Base-by-base conservation (phyloP, 371 early-diverging fungal species). In the Circinella minor region DNA sequence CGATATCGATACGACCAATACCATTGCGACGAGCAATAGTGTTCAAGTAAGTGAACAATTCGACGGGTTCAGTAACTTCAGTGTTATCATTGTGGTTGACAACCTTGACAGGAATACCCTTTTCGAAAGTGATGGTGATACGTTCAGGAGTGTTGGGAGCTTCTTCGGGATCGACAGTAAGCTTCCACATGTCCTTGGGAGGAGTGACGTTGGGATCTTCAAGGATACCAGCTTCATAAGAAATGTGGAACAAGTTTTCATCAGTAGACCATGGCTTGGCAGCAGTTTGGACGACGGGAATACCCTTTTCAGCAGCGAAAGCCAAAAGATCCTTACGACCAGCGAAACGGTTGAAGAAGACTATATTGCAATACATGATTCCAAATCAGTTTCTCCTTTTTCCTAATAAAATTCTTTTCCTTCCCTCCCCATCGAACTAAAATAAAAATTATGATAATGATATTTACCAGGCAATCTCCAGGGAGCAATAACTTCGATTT, bases 181-280 rank as follows among this genome's bases (percentile, higher is more conserved):
- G 85, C 88, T 97, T 96, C 99, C 98, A 98, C 98, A 97, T 97
- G 74, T 98, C 96, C 81, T 88, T 90, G 75, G 97, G 97, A 67
- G 98, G 97, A 37, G 96, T 96, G 63, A 90, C 87, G 77, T 92
- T 88, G 66, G 99, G 99, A 76, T 98, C 96, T 79, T 94, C 94
- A 38, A 98, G 92, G 70, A 97, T 95, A 78, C 97, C 98, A 71
- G 97, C 98, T 84, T 98, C 98, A 75, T 94, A 97, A 39, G 95
- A 95, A 82, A 97, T 98, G 84, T 98, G 98, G 92, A 93, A 98
- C 78, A 98, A 80, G 89, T 98, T 98, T 86, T 97, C 99, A 82
- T 98, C 99, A n/a, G 97, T 97, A 14, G 95, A 95, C 97, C 97
- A 98, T 55, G 99, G 98, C 89, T 97, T 96, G 79, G 94, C 91